Evolutionary conservation across 441 rosid species (phyloP).

Genomic region (Erodium moschatum): DNA sequence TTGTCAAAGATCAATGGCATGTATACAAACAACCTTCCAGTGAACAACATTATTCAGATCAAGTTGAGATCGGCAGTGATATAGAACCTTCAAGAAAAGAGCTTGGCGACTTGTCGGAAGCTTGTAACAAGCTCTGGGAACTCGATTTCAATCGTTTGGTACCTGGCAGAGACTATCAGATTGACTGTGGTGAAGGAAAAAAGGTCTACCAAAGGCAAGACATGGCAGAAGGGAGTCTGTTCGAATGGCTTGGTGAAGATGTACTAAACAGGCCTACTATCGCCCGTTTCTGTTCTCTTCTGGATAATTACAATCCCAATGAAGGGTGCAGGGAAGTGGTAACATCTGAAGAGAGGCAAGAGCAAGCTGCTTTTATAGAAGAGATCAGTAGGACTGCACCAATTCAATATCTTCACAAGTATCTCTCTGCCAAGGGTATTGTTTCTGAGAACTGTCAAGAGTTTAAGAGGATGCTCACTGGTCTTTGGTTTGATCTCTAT

Average conservation of each 20-base stretch:
- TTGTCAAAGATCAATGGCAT: constrained; percentile 62
- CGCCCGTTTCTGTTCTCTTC: constrained; percentile 79
- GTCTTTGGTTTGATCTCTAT: constrained; percentile 78
- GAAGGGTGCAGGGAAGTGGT: constrained; percentile 66
- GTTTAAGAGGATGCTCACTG: constrained; percentile 53
- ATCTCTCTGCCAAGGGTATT: constrained; percentile 48
- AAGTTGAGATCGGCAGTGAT: constrained; percentile 33
- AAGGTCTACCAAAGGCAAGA: constrained; percentile 59
- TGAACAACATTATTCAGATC: constrained; percentile 63
- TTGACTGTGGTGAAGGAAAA: constrained; percentile 90
- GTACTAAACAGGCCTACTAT: constrained; percentile 58
- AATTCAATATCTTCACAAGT: constrained; percentile 68
- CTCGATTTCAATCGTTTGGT: constrained; percentile 65
- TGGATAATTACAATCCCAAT: constrained; percentile 83
- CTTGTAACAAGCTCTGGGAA: constrained; percentile 86
- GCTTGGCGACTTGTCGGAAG: constrained; percentile 66
- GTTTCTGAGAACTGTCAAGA: constrained; percentile 52
- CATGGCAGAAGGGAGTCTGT: constrained; percentile 66
- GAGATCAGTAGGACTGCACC: constrained; percentile 87
- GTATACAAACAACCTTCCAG: constrained; percentile 55
- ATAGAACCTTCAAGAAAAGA: constrained; percentile 56
- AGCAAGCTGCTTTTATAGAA: constrained; percentile 79
- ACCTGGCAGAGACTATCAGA: constrained; percentile 72
- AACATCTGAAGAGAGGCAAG: constrained; percentile 80
- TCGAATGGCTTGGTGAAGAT: constrained; percentile 57